Evolutionary conservation across 805 yeast genomes (phyloP).

Genomic region (Candida nonsorbophila): DNA sequence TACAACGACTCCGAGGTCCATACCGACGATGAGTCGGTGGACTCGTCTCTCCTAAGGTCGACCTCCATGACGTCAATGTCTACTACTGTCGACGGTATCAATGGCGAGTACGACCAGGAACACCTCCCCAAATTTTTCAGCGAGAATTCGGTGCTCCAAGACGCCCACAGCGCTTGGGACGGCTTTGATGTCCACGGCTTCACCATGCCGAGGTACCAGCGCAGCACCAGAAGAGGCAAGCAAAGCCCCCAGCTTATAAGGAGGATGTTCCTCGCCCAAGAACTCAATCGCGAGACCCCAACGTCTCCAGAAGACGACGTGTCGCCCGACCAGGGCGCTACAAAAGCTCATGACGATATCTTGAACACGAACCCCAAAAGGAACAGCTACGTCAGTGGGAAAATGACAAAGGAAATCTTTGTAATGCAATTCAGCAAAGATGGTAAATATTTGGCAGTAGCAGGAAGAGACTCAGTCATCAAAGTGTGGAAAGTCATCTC

Average conservation of each 20-base stretch:
- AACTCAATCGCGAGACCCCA: constrained; percentile 39
- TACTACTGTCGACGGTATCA: too few relatives aligned
- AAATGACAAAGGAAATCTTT: constrained; percentile 52
- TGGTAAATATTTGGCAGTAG: constrained; percentile 80
- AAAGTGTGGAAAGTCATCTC: constrained; percentile 77
- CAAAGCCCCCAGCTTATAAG: constrained; percentile 42
- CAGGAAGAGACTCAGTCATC: constrained; percentile 68
- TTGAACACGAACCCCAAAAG: neutral
- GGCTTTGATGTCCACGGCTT: constrained; percentile 33
- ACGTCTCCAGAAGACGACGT: neutral
- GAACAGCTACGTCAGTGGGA: neutral
- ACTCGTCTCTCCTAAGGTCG: too few relatives aligned
- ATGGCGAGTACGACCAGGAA: neutral
- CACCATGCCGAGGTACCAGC: constrained; percentile 51
- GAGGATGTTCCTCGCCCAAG: constrained; percentile 63
- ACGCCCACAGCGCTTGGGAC: constrained; percentile 18
- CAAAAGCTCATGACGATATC: neutral
- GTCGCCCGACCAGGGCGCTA: neutral
- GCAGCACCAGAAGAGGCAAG: constrained; percentile 41
- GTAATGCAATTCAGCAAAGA: constrained; percentile 68
- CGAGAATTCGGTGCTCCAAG: neutral
- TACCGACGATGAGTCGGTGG: too few relatives aligned
- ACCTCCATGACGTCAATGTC: too few relatives aligned
- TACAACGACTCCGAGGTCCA: too few relatives aligned
- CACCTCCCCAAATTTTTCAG: neutral